phyloP scores from a whole-genome alignment of 2,329 filamentous ascomycete genomes.

The Botrytis fragariae region DNA sequence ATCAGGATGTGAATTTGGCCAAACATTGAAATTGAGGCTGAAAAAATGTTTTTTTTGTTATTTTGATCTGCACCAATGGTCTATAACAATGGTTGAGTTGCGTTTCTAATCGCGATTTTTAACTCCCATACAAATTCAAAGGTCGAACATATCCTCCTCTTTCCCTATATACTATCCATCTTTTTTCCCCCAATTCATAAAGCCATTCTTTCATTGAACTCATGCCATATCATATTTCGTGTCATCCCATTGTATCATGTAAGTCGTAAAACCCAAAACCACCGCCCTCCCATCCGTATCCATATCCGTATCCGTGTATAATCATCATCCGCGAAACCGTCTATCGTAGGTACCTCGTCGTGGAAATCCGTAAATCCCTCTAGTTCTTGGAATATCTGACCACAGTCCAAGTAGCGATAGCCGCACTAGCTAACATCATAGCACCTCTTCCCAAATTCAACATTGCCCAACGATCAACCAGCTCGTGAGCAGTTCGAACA shows the following conservation, averaged over 20 bases:
- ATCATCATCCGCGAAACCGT: neutral
- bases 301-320: neutral
- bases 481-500: conserved; percentile 49
- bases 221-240: neutral
- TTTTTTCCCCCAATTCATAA: neutral
- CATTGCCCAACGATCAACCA: conserved; percentile 56
- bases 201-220: neutral
- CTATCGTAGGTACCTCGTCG: neutral
- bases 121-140: neutral
- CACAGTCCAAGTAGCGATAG: conserved; percentile 35
- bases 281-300: neutral
- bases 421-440: conserved; percentile 33
- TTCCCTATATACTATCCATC: neutral
- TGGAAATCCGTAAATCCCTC: neutral
- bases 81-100: conserved; percentile 3
- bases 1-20: neutral
- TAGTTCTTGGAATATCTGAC: conserved; percentile 23
- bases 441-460: conserved; percentile 49
- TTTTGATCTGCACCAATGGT: conserved; percentile 1
- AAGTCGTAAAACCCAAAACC: conserved; percentile 5
- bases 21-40: neutral
- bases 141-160: neutral
- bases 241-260: conserved; percentile 1
- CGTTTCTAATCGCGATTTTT: neutral
- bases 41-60: neutral